Evolutionary conservation across 129 eudicot species (phyloP).

Genomic region (Erigeron canadensis): DNA sequence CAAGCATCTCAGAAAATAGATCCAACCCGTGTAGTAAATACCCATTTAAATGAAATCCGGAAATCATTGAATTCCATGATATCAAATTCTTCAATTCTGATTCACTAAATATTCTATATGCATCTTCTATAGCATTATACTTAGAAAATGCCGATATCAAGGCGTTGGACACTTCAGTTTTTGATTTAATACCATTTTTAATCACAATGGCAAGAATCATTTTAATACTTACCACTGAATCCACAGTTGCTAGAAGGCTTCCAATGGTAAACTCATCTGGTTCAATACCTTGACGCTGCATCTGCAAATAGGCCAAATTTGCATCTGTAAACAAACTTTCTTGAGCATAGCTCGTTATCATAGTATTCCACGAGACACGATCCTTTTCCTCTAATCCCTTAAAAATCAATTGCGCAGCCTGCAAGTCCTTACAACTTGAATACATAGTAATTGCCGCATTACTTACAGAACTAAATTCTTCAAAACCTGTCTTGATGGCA

Average conservation of each 20-base stretch:
- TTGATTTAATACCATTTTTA: conserved; percentile 51
- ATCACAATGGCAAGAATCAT: conserved; percentile 52
- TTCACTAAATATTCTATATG: conserved; percentile 42
- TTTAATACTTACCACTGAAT: conserved; percentile 35
- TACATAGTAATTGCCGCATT: conserved; percentile 79
- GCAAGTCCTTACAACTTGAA: conserved; percentile 42
- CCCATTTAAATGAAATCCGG: conserved; percentile 56
- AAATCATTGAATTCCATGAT: conserved; percentile 81
- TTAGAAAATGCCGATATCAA: conserved; percentile 60
- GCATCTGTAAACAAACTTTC: conserved; percentile 39
- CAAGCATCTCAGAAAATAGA: conserved; percentile 44
- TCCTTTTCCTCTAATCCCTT: conserved; percentile 51
- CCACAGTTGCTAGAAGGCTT: conserved; percentile 56
- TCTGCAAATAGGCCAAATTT: conserved; percentile 40
- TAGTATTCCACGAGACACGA: conserved; percentile 73
- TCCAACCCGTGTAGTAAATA: conserved; percentile 42
- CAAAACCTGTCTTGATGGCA: conserved; percentile 59
- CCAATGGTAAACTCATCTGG: conserved; percentile 90
- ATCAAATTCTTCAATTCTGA: conserved; percentile 49
- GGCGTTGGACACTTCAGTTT: conserved; percentile 72
- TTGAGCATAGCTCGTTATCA: conserved; percentile 64
- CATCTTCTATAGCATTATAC: conserved; percentile 45
- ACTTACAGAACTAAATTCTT: conserved; percentile 50
- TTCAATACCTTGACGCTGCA: conserved; percentile 59
- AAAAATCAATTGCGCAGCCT: conserved; percentile 43